A percentile compares a stretch with the other conserved stretches of the same genome.
Evolutionary conservation across 495 filamentous ascomycete genomes (phyloP).

Genomic region (Ramalina intermedia): DNA sequence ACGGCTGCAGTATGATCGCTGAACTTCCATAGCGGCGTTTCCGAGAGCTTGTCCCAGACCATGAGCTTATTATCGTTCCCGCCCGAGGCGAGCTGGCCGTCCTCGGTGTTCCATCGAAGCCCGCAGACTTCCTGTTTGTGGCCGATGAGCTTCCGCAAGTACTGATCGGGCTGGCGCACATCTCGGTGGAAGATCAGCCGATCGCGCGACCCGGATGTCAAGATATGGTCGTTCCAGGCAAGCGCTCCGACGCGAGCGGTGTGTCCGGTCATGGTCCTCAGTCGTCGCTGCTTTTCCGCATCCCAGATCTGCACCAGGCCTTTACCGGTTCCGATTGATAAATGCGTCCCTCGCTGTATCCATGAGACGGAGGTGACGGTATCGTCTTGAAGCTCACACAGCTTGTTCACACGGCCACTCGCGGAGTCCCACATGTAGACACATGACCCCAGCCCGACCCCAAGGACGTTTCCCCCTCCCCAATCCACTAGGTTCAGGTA

Average conservation of each 20-base stretch:
- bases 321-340: slow-evolving; percentile 86
- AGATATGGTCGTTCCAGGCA: slow-evolving; percentile 95
- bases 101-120: slow-evolving; percentile 92
- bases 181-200: slow-evolving; percentile 89
- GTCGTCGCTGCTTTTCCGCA: slow-evolving; percentile 64
- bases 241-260: slow-evolving; percentile 79
- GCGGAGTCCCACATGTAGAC: slow-evolving; percentile 99
- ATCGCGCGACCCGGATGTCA: slow-evolving; percentile 89
- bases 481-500: slow-evolving; percentile 96
- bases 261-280: slow-evolving; percentile 94
- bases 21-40: slow-evolving; percentile 81
- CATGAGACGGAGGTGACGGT: slow-evolving; percentile 92
- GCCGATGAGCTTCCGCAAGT: slow-evolving; percentile 66
- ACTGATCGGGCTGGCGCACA: slow-evolving; percentile 85
- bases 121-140: slow-evolving; percentile 99
- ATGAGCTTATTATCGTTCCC: slow-evolving; percentile 98
- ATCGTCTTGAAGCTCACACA: slow-evolving; percentile 87
- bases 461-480: slow-evolving; percentile 89
- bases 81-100: slow-evolving; percentile 87
- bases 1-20: slow-evolving; percentile 88
- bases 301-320: slow-evolving; percentile 97
- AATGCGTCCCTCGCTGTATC: slow-evolving; percentile 91
- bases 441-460: slow-evolving; percentile 77
- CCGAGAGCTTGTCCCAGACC: slow-evolving; percentile 89
- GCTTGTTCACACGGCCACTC: slow-evolving; percentile 71